Percentiles rank a stretch among this genome's conserved stretches.
Conservation (phyloP, 1,139 yeast species). For the Blastobotrys buckinghamii region DNA sequence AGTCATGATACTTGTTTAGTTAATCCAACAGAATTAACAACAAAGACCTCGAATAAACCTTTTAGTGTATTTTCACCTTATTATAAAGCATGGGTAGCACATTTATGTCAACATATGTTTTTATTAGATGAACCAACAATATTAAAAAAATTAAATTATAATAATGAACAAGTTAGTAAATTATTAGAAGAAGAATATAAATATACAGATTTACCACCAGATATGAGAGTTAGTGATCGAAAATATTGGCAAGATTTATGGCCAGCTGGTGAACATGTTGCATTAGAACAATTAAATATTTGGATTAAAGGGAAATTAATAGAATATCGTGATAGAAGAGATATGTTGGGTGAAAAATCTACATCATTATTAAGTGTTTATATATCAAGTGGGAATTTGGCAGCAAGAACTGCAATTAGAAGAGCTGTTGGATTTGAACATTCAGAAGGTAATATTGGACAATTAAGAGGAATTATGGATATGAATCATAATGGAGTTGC, state of each 20-base stretch:
- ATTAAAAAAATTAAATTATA: neutral
- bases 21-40: slow-evolving; percentile 39
- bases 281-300: slow-evolving; percentile 29
- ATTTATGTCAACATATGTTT: slow-evolving; percentile 13
- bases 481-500: slow-evolving; percentile 31
- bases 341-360: slow-evolving; percentile 29
- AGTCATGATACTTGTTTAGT: slow-evolving; percentile 47
- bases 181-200: neutral
- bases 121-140: slow-evolving; percentile 7
- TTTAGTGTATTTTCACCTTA: slow-evolving; percentile 51
- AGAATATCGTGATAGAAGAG: slow-evolving; percentile 33
- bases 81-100: slow-evolving; percentile 43
- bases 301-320: slow-evolving; percentile 32
- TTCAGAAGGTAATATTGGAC: slow-evolving; percentile 27
- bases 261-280: slow-evolving; percentile 39
- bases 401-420: slow-evolving; percentile 38
- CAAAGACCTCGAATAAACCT: slow-evolving; percentile 41
- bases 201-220: slow-evolving; percentile 6
- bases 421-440: slow-evolving; percentile 13
- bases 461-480: slow-evolving; percentile 28
- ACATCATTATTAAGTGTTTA: slow-evolving; percentile 44
- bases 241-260: slow-evolving; percentile 27
- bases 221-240: neutral
- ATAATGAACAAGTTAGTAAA: neutral
- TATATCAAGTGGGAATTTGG: slow-evolving; percentile 43